Base-by-base conservation (phyloP, 352 stramenopile species). In the Phytophthora quininea region DNA sequence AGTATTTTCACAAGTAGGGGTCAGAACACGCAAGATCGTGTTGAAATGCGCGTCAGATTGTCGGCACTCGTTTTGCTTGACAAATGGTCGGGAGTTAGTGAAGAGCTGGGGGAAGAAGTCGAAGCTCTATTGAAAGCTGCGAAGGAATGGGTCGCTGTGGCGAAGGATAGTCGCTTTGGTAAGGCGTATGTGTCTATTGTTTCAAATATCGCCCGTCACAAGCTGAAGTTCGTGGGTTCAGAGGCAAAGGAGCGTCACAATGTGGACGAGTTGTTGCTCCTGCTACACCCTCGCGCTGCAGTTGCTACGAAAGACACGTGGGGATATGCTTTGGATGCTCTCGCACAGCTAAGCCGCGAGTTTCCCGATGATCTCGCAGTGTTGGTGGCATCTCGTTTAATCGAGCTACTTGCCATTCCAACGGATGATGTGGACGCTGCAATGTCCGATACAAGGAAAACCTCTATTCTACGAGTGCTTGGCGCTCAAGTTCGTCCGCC, bases 231-330 rank as follows among this genome's bases (percentile, higher is more conserved):
- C 40, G 47, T 48, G 9, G 45, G n/a, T 7, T 29, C 27, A 31
- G 14, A 3, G 38, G 57, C 45, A 11, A 37, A 67, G 52, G 8
- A 29, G 43, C 14, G 19, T 8, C 31, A 53, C 30, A 30, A 33
- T 35, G 12, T 75, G 24, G 62, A 80, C 14, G 64, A 73, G 4
- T 30, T 84, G 31, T 27, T 84, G 3, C 30, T 27, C 12, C 56
- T 80, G 32, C 47, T 84, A 29, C 76, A 84, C 52, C 70, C 73
- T n/a, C 60, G 62, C 2, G 62, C 67, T 54, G n/a, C 46, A 14
- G 37, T 63, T 43, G 55, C 58, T 65, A n/a, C 50, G 49, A 61
- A n/a, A 5, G 56, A 12, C 5, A 73, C 67, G 24, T 76, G 71
- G 71, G 54, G 52, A 50, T 19, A 71, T 11, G 62, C 62, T 5